Evolutionary conservation across 108 stramenopile genomes (phyloP), one percentile per base, ranked within the genome.

Genomic region (Stephanodiscus minutulus): DNA sequence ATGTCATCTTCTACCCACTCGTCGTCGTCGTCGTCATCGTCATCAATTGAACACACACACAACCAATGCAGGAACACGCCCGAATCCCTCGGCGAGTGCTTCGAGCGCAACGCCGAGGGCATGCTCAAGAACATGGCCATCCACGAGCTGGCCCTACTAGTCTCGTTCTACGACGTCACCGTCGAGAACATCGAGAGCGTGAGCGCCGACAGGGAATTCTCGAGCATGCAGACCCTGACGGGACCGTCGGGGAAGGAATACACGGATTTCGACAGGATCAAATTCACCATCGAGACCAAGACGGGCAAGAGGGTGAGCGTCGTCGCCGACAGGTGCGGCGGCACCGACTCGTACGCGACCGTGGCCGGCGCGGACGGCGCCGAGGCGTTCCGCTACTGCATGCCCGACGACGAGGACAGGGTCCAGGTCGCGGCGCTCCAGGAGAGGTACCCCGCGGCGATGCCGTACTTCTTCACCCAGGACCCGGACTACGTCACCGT

Each of bases 111-210:
- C 62, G 82, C 86, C 66, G 95, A 96, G 79, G 95, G 95, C 56
- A 94, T 96, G 92, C 83, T 96, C 35, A 96, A 96, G 87, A 96
- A 96, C 85, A 96, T 96, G 95, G 95, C 92, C 73, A 93, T 96
- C 47, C 95, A 96, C 79, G 95, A 96, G 77, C 82, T 94, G 18
- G 93, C 93, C 36, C 81, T 96, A 10, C 70, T 96, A 46, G 96
- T 93, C 12, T 86, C 86, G 63, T 96, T 94, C 81, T 96, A 87
- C 72, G 93, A 92, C 73, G 93, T 94, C 31, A 74, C 89, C 43
- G 92, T 92, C 43, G 93, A 94, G 63, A 96, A 92, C 74, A 93
- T 96, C 74, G 89, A 74, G 20, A 64, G 67, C 27, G 88, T 90
- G 41, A 66, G 46, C 46, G 96, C 92, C 69, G 91, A 94, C 69